phyloP scores from a whole-genome alignment of 169 alveolate genomes.

The Miamiensis avidus region DNA sequence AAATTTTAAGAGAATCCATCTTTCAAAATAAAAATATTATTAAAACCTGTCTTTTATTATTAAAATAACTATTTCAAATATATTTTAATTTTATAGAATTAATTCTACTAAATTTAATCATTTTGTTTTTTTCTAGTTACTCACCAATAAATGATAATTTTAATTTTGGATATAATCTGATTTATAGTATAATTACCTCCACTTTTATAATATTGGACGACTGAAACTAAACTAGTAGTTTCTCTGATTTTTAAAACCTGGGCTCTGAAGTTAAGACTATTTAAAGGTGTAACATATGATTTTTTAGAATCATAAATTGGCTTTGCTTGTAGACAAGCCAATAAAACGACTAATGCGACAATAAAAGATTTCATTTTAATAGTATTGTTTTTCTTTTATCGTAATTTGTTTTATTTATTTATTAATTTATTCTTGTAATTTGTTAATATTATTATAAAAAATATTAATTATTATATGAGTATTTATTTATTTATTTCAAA shows the following conservation, averaged over 20 bases:
- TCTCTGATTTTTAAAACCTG: slow-evolving; percentile 30
- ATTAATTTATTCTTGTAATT: too few species aligned
- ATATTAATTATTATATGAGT: too few species aligned
- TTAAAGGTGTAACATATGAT: slow-evolving; percentile 33
- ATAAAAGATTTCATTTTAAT: neutral
- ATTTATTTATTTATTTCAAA: too few species aligned
- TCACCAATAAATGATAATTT: too few species aligned
- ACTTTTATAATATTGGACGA: slow-evolving; percentile 76
- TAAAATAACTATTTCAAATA: neutral
- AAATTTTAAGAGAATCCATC: slow-evolving; percentile 64
- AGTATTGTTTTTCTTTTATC: too few species aligned
- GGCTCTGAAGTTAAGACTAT: slow-evolving; percentile 26
- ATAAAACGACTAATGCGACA: neutral
- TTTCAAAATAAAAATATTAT: neutral
- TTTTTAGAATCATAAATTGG: slow-evolving; percentile 29
- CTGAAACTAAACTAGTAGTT: slow-evolving; percentile 52
- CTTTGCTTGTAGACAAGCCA: neutral
- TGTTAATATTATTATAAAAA: too few species aligned
- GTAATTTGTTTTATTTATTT: too few species aligned
- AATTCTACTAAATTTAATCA: neutral
- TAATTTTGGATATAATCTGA: too few species aligned
- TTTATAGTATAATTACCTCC: too few species aligned
- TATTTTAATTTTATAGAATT: neutral
- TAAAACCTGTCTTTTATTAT: neutral
- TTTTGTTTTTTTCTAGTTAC: too few species aligned